A percentile compares a stretch with the other conserved stretches of the same genome.
Evolutionary conservation across 345 rosid species (phyloP).

Genomic region (Gossypium rotundifolium): DNA sequence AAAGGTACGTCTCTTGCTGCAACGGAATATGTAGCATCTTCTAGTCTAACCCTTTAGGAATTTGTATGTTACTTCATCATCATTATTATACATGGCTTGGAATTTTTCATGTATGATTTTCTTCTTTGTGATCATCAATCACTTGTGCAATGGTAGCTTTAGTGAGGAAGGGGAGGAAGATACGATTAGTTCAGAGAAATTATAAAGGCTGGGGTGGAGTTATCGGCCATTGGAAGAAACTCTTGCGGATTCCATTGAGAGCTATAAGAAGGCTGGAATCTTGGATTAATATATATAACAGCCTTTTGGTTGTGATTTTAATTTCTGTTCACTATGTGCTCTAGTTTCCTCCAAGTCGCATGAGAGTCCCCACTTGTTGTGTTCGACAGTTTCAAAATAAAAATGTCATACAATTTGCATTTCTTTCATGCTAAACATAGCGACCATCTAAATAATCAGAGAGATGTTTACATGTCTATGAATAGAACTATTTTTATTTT

Average conservation of each 20-base stretch:
- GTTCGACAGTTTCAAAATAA: too few relatives aligned
- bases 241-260: slow-evolving; percentile 42
- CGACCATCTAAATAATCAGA: too few relatives aligned
- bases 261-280: slow-evolving; percentile 41
- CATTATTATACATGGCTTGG: background rate
- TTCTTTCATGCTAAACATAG: too few relatives aligned
- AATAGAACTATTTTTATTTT: too few relatives aligned
- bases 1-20: slow-evolving; percentile 19
- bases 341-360: too few relatives aligned
- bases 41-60: background rate
- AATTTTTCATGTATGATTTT: background rate
- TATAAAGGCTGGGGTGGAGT: slow-evolving; percentile 50
- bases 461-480: too few relatives aligned
- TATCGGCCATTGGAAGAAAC: slow-evolving; percentile 49
- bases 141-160: slow-evolving; percentile 26
- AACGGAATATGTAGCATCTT: background rate
- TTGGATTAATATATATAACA: slow-evolving; percentile 18
- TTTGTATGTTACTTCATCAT: background rate
- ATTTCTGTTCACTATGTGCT: too few relatives aligned
- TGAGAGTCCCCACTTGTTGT: too few relatives aligned
- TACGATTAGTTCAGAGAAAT: slow-evolving; percentile 32
- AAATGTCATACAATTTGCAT: too few relatives aligned
- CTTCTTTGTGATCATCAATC: background rate
- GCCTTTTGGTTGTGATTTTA: too few relatives aligned
- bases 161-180: slow-evolving; percentile 16